Percentiles rank a stretch among this genome's conserved stretches.
phyloP scores from a whole-genome alignment of 768 basidiomycete genomes.

The Suillus fuscotomentosus region DNA sequence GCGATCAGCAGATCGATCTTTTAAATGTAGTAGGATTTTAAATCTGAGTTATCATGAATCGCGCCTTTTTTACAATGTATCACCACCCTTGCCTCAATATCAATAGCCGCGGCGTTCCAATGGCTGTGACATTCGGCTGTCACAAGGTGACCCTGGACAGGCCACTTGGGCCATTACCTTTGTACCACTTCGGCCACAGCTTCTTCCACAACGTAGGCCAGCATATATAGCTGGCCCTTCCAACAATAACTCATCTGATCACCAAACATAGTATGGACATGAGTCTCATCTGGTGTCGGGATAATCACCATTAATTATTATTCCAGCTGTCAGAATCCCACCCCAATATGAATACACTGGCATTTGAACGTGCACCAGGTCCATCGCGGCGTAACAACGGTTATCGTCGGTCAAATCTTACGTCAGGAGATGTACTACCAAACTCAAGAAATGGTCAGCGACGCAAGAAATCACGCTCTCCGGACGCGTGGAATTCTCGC shows the following conservation, averaged over 20 bases:
- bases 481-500: conserved; percentile 25
- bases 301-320: background rate
- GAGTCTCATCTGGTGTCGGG: background rate
- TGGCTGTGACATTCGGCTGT: conserved; percentile 2
- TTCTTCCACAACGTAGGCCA: background rate
- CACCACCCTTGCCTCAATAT: too few species aligned
- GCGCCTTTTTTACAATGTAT: too few species aligned
- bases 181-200: conserved; percentile 3
- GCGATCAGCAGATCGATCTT: too few species aligned
- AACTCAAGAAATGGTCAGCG: conserved; percentile 20
- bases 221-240: too few species aligned
- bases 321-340: background rate
- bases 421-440: conserved; percentile 1
- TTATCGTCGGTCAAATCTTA: conserved; percentile 19
- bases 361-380: conserved; percentile 1
- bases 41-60: too few species aligned
- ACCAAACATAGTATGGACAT: background rate
- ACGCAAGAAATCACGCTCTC: conserved; percentile 35
- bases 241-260: background rate
- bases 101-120: background rate
- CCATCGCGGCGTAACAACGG: conserved; percentile 24
- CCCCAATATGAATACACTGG: conserved; percentile 16
- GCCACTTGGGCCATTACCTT: background rate
- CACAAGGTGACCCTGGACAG: background rate
- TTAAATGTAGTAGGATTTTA: background rate